Base-by-base conservation (phyloP, 495 filamentous ascomycete genomes). In the Aspergillus heteromorphus region DNA sequence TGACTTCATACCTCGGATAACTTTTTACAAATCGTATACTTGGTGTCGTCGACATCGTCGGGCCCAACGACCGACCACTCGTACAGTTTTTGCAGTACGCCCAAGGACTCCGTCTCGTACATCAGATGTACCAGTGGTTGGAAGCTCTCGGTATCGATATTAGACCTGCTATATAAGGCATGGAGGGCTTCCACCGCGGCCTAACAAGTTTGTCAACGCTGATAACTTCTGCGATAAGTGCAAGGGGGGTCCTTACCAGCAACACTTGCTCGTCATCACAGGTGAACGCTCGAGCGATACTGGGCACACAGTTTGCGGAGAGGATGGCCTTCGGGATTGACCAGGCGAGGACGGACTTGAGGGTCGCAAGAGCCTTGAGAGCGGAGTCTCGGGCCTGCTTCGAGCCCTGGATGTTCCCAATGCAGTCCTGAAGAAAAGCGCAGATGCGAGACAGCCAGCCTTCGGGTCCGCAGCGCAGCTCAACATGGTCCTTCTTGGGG, bases 11-110 rank as follows among this genome's bases (percentile, higher is more conserved):
- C 89, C 83, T 97, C 93, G 4, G 92, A 91, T 34, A 97, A 82
- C 72, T 92, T 96, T 73, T 97, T 97, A 18, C 87, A 83, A 58
- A 97, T 83, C 30, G 88, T 80, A 65, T 98, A 97, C 65, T 90
- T 92, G 55, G 89, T 87, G 52, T 97, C 91, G 62, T 96, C 89
- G 25, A 92, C 81, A 62, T 93, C 84, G 41, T 85, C 75, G 7
- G 87, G 78, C 49, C 92, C 87, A 53, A 92, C 85, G 6, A 83
- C 69, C 1, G 90, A 88, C 88, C 89, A 95, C 59, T 91, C 80
- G 62, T 87, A 92, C 21, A 96, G 77, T 54, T 82, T 81, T 57
- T 80, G 80, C 49, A 92, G 81, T n/a, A 95, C 77, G 21, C 76
- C 75, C 34, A 96, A 78, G 54, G 83, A 85, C 30, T 87, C 82